Percentiles rank a stretch among this genome's conserved stretches.
phyloP scores from a whole-genome alignment of 495 filamentous ascomycete species.

The Daldinia concentrica region DNA sequence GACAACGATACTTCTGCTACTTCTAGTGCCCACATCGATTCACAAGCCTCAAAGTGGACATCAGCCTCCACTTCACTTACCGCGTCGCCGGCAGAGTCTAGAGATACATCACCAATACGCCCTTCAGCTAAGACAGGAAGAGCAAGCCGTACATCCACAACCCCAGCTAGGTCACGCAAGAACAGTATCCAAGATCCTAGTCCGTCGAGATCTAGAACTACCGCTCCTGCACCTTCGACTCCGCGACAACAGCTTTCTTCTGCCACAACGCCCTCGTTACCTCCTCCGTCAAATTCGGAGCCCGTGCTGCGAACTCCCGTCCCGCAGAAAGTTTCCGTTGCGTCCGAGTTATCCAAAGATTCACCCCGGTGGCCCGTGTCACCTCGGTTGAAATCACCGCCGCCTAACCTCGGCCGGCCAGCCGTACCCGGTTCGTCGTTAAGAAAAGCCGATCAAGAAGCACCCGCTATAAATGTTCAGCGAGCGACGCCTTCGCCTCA shows the following conservation, averaged over 20 bases:
- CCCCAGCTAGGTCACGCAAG: slow-evolving; percentile 68
- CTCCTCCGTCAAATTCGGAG: slow-evolving; percentile 64
- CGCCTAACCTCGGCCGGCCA: slow-evolving; percentile 61
- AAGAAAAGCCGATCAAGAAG: slow-evolving; percentile 56
- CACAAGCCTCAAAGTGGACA: slow-evolving; percentile 51
- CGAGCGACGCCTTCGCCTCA: slow-evolving; percentile 58
- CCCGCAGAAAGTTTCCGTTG: slow-evolving; percentile 66
- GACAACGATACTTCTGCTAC: slow-evolving; percentile 46
- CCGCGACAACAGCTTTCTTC: slow-evolving; percentile 71
- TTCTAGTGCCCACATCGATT: slow-evolving; percentile 45
- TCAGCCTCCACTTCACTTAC: slow-evolving; percentile 59
- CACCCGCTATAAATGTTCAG: slow-evolving; percentile 65
- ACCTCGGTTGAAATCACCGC: slow-evolving; percentile 73
- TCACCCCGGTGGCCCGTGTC: slow-evolving; percentile 72
- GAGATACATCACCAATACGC: slow-evolving; percentile 62
- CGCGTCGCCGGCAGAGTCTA: slow-evolving; percentile 58
- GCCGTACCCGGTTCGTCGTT: slow-evolving; percentile 51
- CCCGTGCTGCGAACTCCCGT: slow-evolving; percentile 65
- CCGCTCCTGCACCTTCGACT: slow-evolving; percentile 65
- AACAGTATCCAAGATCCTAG: slow-evolving; percentile 73
- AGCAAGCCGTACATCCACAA: slow-evolving; percentile 35
- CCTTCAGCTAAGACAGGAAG: slow-evolving; percentile 43
- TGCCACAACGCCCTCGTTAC: slow-evolving; percentile 66
- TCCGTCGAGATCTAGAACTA: slow-evolving; percentile 66
- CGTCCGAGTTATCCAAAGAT: slow-evolving; percentile 63